Conservation (phyloP, 805 yeast species). For the Ogataea wickerhamii region DNA sequence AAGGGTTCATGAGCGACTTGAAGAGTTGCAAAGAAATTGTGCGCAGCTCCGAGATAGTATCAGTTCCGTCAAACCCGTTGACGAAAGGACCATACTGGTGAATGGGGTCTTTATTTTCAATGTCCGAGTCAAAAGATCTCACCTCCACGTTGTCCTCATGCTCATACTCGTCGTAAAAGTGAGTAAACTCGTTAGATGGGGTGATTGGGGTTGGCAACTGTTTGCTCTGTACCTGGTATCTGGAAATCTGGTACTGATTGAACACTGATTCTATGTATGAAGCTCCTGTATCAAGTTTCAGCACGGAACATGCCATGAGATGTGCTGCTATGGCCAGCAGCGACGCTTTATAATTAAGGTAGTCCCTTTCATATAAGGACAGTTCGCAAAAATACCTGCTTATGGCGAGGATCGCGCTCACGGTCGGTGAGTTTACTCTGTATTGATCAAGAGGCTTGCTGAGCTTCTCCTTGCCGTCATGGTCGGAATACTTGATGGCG, state of each 20-base stretch:
- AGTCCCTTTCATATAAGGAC: conserved; percentile 46
- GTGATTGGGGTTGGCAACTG: conserved; percentile 26
- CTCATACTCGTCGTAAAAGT: conserved; percentile 15
- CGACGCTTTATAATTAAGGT: conserved; percentile 41
- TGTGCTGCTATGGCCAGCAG: conserved; percentile 49
- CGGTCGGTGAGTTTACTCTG: conserved; percentile 33
- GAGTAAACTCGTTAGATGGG: conserved; percentile 20
- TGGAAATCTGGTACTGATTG: conserved; percentile 12
- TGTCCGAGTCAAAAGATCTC: conserved; percentile 18
- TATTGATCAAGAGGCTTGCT: conserved; percentile 27
- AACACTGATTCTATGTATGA: conserved; percentile 29
- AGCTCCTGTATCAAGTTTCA: conserved; percentile 44
- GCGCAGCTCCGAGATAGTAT: conserved; percentile 38
- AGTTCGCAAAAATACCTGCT: conserved; percentile 54
- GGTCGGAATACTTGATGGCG: conserved; percentile 34
- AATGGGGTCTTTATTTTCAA: conserved; percentile 38
- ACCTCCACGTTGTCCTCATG: conserved; percentile 11
- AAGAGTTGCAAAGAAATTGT: conserved; percentile 42
- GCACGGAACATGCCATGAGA: conserved; percentile 50
- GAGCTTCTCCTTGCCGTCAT: conserved; percentile 30
- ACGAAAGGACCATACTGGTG: conserved; percentile 46
- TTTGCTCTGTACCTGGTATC: conserved; percentile 8
- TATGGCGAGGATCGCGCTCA: conserved; percentile 53
- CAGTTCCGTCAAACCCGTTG: conserved; percentile 42
- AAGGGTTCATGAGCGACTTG: conserved; percentile 41